A percentile compares a stretch with the other conserved stretches of the same genome.
Conservation (phyloP, 192 early-diverging fungal species). For the Backusella circina region DNA sequence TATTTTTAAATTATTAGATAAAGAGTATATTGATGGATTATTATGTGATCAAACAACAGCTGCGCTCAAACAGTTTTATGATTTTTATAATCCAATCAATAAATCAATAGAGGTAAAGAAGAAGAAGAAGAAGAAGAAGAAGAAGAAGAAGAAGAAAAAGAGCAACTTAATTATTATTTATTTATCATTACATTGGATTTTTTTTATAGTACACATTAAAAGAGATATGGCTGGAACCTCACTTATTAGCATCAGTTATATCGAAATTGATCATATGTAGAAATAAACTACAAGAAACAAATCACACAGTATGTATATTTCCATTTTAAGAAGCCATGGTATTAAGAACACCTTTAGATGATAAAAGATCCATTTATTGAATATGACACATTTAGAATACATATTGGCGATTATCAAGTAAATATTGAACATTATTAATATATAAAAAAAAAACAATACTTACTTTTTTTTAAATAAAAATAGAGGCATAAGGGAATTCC, state of each 20-base stretch:
- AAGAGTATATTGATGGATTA: conserved; percentile 45
- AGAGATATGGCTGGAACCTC: conserved; percentile 43
- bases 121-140: neutral
- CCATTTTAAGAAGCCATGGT: neutral
- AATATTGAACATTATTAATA: neutral
- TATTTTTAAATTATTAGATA: conserved; percentile 39
- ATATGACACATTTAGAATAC: conserved; percentile 30
- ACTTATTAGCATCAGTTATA: conserved; percentile 43
- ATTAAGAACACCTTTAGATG: conserved; percentile 16
- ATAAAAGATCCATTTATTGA: conserved; percentile 52
- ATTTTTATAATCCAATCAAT: conserved; percentile 34
- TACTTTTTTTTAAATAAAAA: neutral
- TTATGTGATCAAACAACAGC: conserved; percentile 43
- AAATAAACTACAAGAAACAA: conserved; percentile 41
- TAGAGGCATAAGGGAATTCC: conserved; percentile 24
- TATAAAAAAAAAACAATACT: neutral
- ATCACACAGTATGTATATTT: conserved; percentile 36
- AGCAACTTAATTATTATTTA: neutral
- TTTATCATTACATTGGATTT: neutral
- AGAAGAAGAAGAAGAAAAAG: neutral
- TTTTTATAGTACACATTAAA: conserved; percentile 11
- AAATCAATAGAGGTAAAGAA: conserved; percentile 3
- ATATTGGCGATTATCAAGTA: conserved; percentile 44
- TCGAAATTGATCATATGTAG: conserved; percentile 40
- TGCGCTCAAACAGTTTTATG: conserved; percentile 40